phyloP scores from a whole-genome alignment of 2,329 filamentous ascomycete species.

The Botryosphaeria dothidea region DNA sequence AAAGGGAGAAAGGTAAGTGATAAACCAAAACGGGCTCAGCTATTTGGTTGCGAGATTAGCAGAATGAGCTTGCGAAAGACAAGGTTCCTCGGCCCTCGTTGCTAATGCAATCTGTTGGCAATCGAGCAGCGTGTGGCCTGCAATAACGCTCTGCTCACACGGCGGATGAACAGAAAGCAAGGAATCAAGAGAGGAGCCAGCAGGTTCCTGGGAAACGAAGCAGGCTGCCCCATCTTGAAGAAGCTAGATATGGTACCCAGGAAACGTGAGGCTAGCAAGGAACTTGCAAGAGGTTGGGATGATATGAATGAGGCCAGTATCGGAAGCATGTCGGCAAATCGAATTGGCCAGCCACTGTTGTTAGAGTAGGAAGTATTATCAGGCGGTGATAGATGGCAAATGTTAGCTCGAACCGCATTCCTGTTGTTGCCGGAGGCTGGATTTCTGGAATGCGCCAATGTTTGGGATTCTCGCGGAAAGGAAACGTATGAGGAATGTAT shows the following conservation, averaged over 20 bases:
- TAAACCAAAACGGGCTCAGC: background rate
- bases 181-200: conserved; percentile 4
- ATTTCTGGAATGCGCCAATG: background rate
- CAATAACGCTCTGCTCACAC: background rate
- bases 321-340: background rate
- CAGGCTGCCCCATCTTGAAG: conserved; percentile 11
- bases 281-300: conserved; percentile 5
- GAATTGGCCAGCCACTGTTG: background rate
- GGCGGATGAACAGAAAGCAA: conserved; percentile 3
- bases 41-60: background rate
- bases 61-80: background rate
- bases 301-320: background rate
- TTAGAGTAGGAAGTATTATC: background rate
- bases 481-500: background rate
- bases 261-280: background rate
- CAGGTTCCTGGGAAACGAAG: conserved; percentile 1
- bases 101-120: background rate
- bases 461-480: background rate
- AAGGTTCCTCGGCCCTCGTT: background rate
- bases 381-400: background rate
- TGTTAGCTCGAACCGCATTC: background rate
- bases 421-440: background rate
- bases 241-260: background rate
- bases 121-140: background rate
- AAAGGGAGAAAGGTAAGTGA: background rate